phyloP scores from a whole-genome alignment of 2,329 filamentous ascomycete genomes.

The Aspergillus calidoustus region DNA sequence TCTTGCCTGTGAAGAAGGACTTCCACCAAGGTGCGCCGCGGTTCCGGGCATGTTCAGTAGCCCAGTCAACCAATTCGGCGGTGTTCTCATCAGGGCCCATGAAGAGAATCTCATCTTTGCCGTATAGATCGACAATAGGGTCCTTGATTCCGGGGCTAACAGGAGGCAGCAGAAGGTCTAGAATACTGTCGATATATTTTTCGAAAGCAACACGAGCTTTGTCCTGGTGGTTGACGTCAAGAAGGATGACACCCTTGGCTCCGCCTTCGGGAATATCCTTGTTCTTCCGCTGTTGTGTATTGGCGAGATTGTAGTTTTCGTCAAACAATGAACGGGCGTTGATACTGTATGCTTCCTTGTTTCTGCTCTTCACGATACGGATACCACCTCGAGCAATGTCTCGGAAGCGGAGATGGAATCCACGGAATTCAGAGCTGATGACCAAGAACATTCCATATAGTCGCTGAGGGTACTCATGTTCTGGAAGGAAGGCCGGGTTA shows the following conservation, averaged over 20 bases:
- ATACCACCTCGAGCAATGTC: constrained; percentile 97
- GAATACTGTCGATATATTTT: constrained; percentile 99
- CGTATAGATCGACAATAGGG: constrained; percentile 92
- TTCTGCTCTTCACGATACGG: constrained; percentile 96
- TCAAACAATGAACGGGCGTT: constrained; percentile 97
- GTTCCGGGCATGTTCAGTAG: constrained; percentile 87
- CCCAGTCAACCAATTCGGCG: constrained; percentile 95
- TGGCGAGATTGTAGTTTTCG: constrained; percentile 97
- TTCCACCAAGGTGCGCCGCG: constrained; percentile 98
- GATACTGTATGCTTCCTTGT: constrained; percentile 93
- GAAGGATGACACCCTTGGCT: constrained; percentile 94
- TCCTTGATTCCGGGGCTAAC: constrained; percentile 97
- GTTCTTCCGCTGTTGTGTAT: constrained; percentile 99
- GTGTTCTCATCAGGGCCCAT: constrained; percentile 99
- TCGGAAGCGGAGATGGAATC: constrained; percentile 96
- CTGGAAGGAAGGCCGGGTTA: constrained; percentile 78
- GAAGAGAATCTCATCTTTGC: constrained; percentile 95
- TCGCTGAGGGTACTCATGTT: constrained; percentile 88
- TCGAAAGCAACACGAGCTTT: constrained; percentile 92
- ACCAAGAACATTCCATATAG: constrained; percentile 99
- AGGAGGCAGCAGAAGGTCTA: constrained; percentile 89
- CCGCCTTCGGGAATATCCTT: constrained; percentile 99
- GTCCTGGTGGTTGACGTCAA: constrained; percentile 93
- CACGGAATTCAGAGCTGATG: constrained; percentile 93
- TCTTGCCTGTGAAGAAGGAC: constrained; percentile 99